Conservation (phyloP, 1,284 basidiomycete species). For the Puccinia novopanici region DNA sequence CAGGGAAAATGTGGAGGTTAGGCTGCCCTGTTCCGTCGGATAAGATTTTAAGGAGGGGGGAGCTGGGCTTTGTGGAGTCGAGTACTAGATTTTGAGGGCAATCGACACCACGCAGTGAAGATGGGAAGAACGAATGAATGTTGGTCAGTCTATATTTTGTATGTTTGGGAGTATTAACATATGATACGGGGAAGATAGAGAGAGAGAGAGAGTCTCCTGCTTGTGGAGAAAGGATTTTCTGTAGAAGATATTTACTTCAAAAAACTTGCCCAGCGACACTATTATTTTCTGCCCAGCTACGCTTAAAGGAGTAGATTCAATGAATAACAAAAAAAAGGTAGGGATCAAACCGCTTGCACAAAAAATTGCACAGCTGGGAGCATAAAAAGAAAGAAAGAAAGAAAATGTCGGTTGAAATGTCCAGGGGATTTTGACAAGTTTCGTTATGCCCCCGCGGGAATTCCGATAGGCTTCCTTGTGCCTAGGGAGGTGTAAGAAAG, state of each 20-base stretch:
- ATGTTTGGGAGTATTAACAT: not conserved
- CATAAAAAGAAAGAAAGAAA: not conserved
- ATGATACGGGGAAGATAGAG: not conserved
- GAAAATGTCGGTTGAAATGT: not conserved
- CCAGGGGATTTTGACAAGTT: not conserved
- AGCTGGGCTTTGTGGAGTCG: not conserved
- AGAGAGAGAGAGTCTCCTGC: not conserved
- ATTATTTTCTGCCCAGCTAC: too few species aligned
- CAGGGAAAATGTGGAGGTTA: slow-evolving; percentile 9
- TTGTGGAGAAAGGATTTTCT: not conserved
- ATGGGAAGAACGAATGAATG: not conserved
- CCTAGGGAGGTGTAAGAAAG: too few species aligned
- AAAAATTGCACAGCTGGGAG: too few species aligned
- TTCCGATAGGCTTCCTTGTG: not conserved
- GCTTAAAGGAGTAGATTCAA: too few species aligned
- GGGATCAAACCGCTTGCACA: too few species aligned
- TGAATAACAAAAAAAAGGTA: too few species aligned
- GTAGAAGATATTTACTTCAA: slow-evolving; percentile 9
- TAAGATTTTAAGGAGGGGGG: not conserved
- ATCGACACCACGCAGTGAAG: not conserved
- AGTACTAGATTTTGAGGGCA: not conserved
- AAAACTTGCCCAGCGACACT: too few species aligned
- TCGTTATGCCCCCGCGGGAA: not conserved
- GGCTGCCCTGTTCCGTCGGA: not conserved
- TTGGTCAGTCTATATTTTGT: not conserved